Evolutionary conservation across 2,329 filamentous ascomycete species (phyloP).

Genomic region (Fusarium anguioides): DNA sequence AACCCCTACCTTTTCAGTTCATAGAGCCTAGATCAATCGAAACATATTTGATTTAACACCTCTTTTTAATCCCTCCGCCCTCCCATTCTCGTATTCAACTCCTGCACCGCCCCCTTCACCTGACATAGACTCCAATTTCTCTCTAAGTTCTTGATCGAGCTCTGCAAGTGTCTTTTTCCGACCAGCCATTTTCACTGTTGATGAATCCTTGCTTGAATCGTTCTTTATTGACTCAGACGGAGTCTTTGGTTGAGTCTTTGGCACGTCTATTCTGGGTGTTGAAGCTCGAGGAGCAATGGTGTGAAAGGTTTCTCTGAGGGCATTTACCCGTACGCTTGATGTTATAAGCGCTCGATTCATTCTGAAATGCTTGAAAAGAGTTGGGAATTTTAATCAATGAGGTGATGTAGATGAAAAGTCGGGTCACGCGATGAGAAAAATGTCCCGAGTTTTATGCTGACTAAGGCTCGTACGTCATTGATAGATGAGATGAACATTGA

Average conservation of each 20-base stretch:
- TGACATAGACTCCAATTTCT: slow-evolving; percentile 72
- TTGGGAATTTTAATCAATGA: neutral
- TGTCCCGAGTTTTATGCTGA: neutral
- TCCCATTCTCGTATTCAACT: slow-evolving; percentile 79
- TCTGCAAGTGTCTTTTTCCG: slow-evolving; percentile 67
- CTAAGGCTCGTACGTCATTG: slow-evolving; percentile 27
- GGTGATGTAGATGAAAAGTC: neutral
- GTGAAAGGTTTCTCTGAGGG: neutral
- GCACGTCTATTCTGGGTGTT: rapidly evolving
- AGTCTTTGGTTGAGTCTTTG: neutral
- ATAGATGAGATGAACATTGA: neutral
- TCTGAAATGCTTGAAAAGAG: too few relatives aligned
- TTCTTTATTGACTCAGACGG: neutral
- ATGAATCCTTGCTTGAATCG: neutral
- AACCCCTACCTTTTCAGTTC: too few relatives aligned
- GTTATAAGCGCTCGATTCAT: slow-evolving; percentile 6
- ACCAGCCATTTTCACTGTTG: neutral
- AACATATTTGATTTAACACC: slow-evolving; percentile 84
- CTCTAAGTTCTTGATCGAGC: slow-evolving; percentile 72
- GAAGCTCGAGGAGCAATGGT: rapidly evolving
- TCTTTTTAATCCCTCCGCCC: slow-evolving; percentile 77
- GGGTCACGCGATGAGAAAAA: neutral
- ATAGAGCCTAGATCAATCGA: slow-evolving; percentile 70
- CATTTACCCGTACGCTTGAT: rapidly evolving
- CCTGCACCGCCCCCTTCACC: slow-evolving; percentile 78